Evolutionary conservation across 495 filamentous ascomycete species (phyloP).

Genomic region (Coniosporium apollinis): DNA sequence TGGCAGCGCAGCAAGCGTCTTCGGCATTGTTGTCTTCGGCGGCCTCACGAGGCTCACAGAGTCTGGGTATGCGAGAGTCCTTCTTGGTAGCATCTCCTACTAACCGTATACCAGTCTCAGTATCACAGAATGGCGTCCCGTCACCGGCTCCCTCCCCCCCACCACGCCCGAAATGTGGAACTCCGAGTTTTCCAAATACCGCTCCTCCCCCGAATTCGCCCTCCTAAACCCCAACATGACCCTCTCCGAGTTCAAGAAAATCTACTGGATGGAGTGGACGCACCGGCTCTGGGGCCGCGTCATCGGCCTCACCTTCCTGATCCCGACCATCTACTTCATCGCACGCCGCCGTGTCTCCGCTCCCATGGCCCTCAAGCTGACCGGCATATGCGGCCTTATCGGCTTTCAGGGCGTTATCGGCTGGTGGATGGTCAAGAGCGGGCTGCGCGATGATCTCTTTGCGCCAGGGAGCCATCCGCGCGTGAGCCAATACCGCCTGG

Average conservation of each 20-base stretch:
- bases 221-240: constrained; percentile 83
- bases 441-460: constrained; percentile 86
- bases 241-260: constrained; percentile 85
- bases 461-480: constrained; percentile 77
- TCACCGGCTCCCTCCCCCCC: constrained; percentile 85
- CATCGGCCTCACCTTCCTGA: constrained; percentile 73
- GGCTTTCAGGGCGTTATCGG: constrained; percentile 91
- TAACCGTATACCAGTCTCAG: constrained; percentile 48
- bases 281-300: constrained; percentile 92
- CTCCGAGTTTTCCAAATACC: constrained; percentile 80
- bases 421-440: constrained; percentile 99
- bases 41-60: constrained; percentile 87
- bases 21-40: constrained; percentile 92
- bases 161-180: constrained; percentile 64
- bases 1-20: constrained; percentile 78
- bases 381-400: constrained; percentile 73
- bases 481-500: constrained; percentile 84
- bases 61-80: constrained; percentile 52
- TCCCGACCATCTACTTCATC: constrained; percentile 80
- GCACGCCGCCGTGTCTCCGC: constrained; percentile 60
- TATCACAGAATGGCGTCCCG: constrained; percentile 98
- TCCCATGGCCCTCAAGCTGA: constrained; percentile 59
- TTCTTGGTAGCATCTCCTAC: constrained; percentile 3
- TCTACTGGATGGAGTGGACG: constrained; percentile 99
- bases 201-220: constrained; percentile 76